Conservation (phyloP, 2,329 filamentous ascomycete species). For the Drechslerella coelobrocha region DNA sequence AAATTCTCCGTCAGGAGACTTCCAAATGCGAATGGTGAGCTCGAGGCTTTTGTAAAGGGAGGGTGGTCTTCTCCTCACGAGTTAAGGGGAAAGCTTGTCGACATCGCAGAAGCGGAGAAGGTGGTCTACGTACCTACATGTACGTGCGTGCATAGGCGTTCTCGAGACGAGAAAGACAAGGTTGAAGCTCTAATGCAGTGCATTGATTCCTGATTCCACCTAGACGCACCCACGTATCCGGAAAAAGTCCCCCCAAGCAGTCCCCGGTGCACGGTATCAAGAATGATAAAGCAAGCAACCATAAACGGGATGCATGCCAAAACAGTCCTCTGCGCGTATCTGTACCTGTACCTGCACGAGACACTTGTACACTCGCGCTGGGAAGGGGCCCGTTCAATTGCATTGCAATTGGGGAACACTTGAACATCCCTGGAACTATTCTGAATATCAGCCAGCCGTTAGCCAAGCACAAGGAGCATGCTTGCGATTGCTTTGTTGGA, state of each 20-base stretch:
- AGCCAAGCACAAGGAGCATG: not conserved
- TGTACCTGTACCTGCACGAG: slow-evolving; percentile 3
- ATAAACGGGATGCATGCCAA: not conserved
- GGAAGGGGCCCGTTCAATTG: not conserved
- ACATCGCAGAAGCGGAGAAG: not conserved
- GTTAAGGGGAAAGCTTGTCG: not conserved
- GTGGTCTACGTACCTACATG: not conserved
- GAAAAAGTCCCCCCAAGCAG: not conserved
- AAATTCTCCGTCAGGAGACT: not conserved
- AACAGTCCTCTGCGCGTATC: not conserved
- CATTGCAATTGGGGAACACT: not conserved
- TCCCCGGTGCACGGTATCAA: slow-evolving; percentile 1
- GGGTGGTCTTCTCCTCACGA: not conserved
- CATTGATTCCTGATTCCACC: not conserved
- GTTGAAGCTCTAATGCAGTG: not conserved
- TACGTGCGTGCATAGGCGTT: not conserved
- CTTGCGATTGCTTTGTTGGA: not conserved
- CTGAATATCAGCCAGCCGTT: not conserved
- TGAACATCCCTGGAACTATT: slow-evolving; percentile 1
- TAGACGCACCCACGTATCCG: slow-evolving; percentile 5
- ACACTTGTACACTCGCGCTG: not conserved
- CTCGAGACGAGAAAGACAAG: slow-evolving; percentile 3
- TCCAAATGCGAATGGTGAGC: not conserved
- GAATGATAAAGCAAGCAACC: slow-evolving; percentile 3
- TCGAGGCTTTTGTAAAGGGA: not conserved